Conservation (phyloP, 2,329 filamentous ascomycete species). For the Leptographium wingfieldii region DNA sequence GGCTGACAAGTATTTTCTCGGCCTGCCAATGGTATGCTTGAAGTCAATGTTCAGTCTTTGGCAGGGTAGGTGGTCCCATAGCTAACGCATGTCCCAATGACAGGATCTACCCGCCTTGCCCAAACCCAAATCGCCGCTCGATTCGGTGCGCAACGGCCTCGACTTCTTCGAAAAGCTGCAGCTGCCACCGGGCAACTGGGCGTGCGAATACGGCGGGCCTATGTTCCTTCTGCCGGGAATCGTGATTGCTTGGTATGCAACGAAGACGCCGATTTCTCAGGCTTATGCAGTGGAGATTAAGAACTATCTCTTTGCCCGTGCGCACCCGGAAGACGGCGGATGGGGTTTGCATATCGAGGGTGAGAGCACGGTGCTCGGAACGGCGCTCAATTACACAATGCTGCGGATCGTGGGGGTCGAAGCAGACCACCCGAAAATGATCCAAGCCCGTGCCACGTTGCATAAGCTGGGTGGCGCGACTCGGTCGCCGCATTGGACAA, state of each 20-base stretch:
- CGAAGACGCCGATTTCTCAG: constrained; percentile 71
- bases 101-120: constrained; percentile 66
- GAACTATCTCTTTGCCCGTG: constrained; percentile 79
- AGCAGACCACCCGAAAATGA: constrained; percentile 72
- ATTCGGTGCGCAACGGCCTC: constrained; percentile 71
- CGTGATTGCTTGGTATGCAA: constrained; percentile 78
- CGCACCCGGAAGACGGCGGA: constrained; percentile 79
- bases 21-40: constrained; percentile 55
- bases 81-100: background rate
- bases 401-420: constrained; percentile 73
- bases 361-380: constrained; percentile 85
- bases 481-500: constrained; percentile 86
- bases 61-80: background rate
- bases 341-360: constrained; percentile 96
- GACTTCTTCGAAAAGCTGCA: constrained; percentile 84
- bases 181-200: constrained; percentile 84
- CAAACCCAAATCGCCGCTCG: constrained; percentile 56
- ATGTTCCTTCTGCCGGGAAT: constrained; percentile 89
- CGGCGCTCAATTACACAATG: constrained; percentile 71
- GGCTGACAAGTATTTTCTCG: constrained; percentile 84
- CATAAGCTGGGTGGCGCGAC: constrained; percentile 78
- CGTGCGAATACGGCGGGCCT: constrained; percentile 91
- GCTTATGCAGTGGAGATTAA: constrained; percentile 78
- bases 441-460: constrained; percentile 69
- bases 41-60: background rate